Evolutionary conservation across 768 basidiomycete genomes (phyloP), one percentile per base, ranked within the genome.

Genomic region (Agrocybe praecox): DNA sequence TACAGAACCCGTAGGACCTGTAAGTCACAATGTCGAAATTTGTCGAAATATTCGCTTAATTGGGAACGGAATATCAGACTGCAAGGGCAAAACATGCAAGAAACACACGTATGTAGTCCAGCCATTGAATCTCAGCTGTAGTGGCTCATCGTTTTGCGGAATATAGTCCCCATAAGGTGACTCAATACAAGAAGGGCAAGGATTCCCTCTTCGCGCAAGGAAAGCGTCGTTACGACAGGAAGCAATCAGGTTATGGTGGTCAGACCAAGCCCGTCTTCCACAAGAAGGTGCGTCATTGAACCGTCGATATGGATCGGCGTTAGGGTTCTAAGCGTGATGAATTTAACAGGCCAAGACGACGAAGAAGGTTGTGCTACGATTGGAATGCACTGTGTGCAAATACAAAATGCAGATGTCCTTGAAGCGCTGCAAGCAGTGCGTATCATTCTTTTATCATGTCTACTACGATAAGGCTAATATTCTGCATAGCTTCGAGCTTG

Each of bases 211-310:
- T 92, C 73, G 97, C 93, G 51, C 96, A 99, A 81, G 97, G 97
- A 81, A 98, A 99, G 88, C 92, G 97, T 70, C 94, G 97, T 81
- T 98, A 99, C 80, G 97, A 98, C 83, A 90, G 96, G 70, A 96
- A 97, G 86, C 95, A 92, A 77, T 90, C 89, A 63, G 92, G 96
- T 78, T 98, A 98, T 80, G 96, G 96, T 90, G 96, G 96, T 80
- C 96, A 99, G 85, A 99, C 96, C 58, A 99, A 99, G 83, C 96
- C 96, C 59, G 96, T 99, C 78, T 99, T 99, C 90, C 97, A 99
- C 92, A 99, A 99, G 85, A 98, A 97, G 89, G 94, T 88, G 63
- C 67, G 79, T 72, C 10, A 6, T 26, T n/a, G 14, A 23, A n/a
- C 2, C 14, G n/a, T 44, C 17, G 36, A 29, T 14, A 26, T 22